Conservation (phyloP, 1,284 basidiomycete species). For the Microbotryum intermedium region DNA sequence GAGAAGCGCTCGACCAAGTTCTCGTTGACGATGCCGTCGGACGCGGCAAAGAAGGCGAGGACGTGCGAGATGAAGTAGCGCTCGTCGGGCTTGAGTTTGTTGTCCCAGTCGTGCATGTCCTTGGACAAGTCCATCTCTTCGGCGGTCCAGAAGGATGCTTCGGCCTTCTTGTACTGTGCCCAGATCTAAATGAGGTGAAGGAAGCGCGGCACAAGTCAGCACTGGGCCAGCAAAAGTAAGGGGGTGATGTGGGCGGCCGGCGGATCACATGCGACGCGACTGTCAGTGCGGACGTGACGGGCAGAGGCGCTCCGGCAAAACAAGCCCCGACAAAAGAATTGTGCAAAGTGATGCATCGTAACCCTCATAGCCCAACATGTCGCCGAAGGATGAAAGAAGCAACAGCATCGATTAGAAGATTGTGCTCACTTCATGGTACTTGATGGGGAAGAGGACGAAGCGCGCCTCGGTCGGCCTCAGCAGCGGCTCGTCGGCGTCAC, state of each 20-base stretch:
- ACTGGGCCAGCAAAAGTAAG: not conserved
- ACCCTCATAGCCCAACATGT: not conserved
- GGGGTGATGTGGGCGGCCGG: not conserved
- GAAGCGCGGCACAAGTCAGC: not conserved
- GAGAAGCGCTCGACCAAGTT: conserved; percentile 45
- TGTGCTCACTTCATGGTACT: conserved; percentile 35
- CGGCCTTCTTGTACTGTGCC: conserved; percentile 36
- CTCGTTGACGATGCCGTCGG: conserved; percentile 46
- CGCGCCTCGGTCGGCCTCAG: conserved; percentile 38
- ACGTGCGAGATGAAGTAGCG: conserved; percentile 45
- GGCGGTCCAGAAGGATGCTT: conserved; percentile 45
- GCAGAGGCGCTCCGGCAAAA: no score
- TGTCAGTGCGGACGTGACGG: not conserved
- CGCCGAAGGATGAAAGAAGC: not conserved
- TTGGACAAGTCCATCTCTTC: conserved; percentile 46
- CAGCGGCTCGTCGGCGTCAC: conserved; percentile 36
- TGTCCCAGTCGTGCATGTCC: conserved; percentile 45
- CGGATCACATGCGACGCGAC: not conserved
- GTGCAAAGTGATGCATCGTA: not conserved
- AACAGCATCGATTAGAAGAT: not conserved
- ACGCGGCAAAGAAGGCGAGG: conserved; percentile 45
- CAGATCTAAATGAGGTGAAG: conserved; percentile 31
- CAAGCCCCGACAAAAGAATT: not conserved
- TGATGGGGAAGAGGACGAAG: conserved; percentile 38
- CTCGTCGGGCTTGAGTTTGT: conserved; percentile 43